phyloP scores from a whole-genome alignment of 2,329 filamentous ascomycete species.

The Neophaeococcomyces aloes region DNA sequence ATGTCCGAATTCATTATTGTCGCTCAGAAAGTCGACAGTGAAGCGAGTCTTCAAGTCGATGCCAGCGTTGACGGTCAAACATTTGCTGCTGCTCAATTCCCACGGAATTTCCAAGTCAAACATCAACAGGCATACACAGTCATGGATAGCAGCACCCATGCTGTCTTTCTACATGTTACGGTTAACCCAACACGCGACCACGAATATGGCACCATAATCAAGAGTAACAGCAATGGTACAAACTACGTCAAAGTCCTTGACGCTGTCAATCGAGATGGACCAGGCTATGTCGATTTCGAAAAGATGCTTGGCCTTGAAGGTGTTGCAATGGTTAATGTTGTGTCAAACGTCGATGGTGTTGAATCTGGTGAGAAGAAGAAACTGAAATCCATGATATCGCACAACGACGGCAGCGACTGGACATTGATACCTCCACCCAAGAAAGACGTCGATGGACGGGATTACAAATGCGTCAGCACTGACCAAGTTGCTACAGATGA shows the following conservation, averaged over 20 bases:
- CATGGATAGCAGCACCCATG: constrained; percentile 86
- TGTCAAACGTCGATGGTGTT: constrained; percentile 60
- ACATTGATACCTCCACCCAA: constrained; percentile 60
- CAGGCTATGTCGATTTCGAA: constrained; percentile 85
- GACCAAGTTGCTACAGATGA: constrained; percentile 46
- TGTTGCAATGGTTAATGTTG: constrained; percentile 75
- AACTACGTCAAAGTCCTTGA: constrained; percentile 78
- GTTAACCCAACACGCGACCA: constrained; percentile 55
- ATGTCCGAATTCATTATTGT: constrained; percentile 97
- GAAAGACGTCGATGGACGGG: constrained; percentile 59
- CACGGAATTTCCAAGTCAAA: constrained; percentile 67
- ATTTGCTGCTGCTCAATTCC: constrained; percentile 79
- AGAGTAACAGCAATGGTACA: constrained; percentile 97
- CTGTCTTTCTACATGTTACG: constrained; percentile 86
- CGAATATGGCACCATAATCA: constrained; percentile 78
- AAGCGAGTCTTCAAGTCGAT: constrained; percentile 61
- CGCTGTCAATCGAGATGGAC: constrained; percentile 67
- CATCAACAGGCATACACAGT: constrained; percentile 82
- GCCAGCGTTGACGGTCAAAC: constrained; percentile 73
- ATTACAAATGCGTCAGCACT: constrained; percentile 55
- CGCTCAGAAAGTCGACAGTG: constrained; percentile 50
- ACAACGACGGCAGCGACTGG: constrained; percentile 94
- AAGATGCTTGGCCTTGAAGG: constrained; percentile 90
- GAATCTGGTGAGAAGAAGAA: constrained; percentile 59
- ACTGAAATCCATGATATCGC: constrained; percentile 82